Evolutionary conservation across 352 stramenopile genomes (phyloP), one percentile per base, ranked within the genome.

Genomic region (Globisporangium nunn): DNA sequence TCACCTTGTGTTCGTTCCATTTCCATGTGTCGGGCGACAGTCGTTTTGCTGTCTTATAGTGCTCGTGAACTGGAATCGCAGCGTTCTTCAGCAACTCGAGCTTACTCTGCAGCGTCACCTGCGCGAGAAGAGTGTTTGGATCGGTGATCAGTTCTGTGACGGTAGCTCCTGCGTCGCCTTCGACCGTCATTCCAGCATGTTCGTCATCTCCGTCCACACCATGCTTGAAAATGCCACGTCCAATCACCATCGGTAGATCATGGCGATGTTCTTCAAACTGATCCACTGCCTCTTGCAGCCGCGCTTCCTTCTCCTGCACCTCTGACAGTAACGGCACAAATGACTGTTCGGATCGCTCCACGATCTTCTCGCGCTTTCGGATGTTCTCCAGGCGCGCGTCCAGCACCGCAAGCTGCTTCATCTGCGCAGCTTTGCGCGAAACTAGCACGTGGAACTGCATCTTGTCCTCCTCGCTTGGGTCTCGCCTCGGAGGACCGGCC

Each of bases 41-140:
- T 2, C 56, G 51, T 29, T 84, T 82, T 0, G 70, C 61, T 31
- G 79, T 78, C 46, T 83, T 77, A 56, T 78, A 87, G 30, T 89
- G 72, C 1, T 89, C 70, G 11, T 74, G 67, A 0, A 75, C 78
- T 35, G 82, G 80, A 2, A 54, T 33, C 4, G 83, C 66, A 0
- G 72, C 66, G 15, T 52, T 69, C 33, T 88, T 77, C 2, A 92
- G 58, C 4, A 92, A 62, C 40, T 81, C 71, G 23, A 91, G 63
- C 39, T 87, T 86, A 49, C 74, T 88, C 35, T 71, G 69, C 74
- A 91, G 75, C 0, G 59, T 81, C 6, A 91, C 64, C 41, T 82
- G 68, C 2, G 73, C 57, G 14, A 85, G 59, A 30, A 88, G 30
- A 15, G 67, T 62, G 0, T 41, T 72, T 1, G 72, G 75, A 49